Evolutionary conservation across 2,329 filamentous ascomycete genomes (phyloP), one percentile per base, ranked within the genome.

Genomic region (Beauveria australis): DNA sequence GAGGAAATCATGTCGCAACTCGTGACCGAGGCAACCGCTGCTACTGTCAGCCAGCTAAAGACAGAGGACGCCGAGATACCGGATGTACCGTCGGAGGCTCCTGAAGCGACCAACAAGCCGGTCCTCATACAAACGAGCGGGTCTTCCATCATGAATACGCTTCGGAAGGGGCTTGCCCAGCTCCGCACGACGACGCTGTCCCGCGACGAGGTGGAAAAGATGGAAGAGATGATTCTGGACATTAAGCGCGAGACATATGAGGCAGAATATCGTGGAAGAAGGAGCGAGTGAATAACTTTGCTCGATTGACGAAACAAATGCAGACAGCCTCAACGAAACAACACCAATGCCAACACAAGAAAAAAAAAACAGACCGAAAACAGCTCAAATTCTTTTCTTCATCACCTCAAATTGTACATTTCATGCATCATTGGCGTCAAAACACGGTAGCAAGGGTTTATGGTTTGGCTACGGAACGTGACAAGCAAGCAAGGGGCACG

Each of bases 221-320:
- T 94, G 65, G 90, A 94, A 68, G 88, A 92, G 69, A 76, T 91
- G 67, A 79, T 94, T 69, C 90, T 92, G 76, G 88, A 93, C 71
- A 84, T 93, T 65, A 87, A 89, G 71, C 80, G 83, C 64, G 85
- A 89, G 71, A 79, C 92, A 56, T 89, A 89, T 70, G 84, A 87
- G 60, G 90, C 89, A 18, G 86, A 86, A 67, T 78, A 78, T 67
- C 80, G 88, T 63, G 80, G 82, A 43, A 72, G 80, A 62, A 64
- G 49, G 26, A 62, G 48, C 28, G 55, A 62, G 33, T 62, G 46
- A 61, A 40, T 1, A 10, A 18, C 43, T n/a, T 12, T 14, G 33
- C 26, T 28, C 41, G 7, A 22, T 10, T 18, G 9, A 19, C 9
- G 5, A 51, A n/a, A 28, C 6, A 51, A 49, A 58, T 24, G 6